Conservation (phyloP, 2,329 filamentous ascomycete genomes). For the Fusarium sp. region DNA sequence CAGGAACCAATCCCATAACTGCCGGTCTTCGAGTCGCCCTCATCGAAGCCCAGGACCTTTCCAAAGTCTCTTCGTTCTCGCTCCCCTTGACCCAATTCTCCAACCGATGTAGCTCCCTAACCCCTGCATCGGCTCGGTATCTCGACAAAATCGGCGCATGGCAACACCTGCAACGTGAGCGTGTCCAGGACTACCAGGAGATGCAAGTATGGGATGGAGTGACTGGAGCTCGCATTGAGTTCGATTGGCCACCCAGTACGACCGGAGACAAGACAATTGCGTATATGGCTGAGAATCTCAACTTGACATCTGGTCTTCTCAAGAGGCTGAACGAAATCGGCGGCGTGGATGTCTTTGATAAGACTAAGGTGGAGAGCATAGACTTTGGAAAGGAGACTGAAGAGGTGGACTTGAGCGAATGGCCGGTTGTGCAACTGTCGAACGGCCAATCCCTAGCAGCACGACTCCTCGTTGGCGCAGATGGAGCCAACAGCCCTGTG, state of each 20-base stretch:
- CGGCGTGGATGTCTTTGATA: conserved; percentile 79
- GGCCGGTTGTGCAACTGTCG: conserved; percentile 86
- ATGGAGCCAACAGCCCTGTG: conserved; percentile 95
- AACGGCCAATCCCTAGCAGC: conserved; percentile 79
- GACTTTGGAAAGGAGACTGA: conserved; percentile 78
- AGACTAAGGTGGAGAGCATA: conserved; percentile 85
- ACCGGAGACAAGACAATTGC: conserved; percentile 78
- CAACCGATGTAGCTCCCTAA: conserved; percentile 96
- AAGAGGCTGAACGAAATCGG: conserved; percentile 79
- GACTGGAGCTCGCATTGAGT: conserved; percentile 87
- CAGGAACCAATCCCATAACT: conserved; percentile 83
- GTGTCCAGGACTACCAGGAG: conserved; percentile 90
- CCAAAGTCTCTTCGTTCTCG: conserved; percentile 76
- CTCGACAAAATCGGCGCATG: conserved; percentile 88
- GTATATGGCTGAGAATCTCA: conserved; percentile 96
- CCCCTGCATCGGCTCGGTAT: conserved; percentile 87
- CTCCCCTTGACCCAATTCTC: conserved; percentile 81
- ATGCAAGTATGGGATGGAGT: conserved; percentile 99
- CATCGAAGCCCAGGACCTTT: conserved; percentile 89
- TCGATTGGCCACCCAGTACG: conserved; percentile 76
- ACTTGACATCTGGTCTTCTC: conserved; percentile 85
- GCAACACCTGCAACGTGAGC: conserved; percentile 78
- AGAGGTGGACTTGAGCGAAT: conserved; percentile 83
- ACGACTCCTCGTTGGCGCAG: conserved; percentile 89
- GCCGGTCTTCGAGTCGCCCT: conserved; percentile 86